Base-by-base conservation (phyloP, 1,139 yeast genomes). In the Suhomyces choctaworum region DNA sequence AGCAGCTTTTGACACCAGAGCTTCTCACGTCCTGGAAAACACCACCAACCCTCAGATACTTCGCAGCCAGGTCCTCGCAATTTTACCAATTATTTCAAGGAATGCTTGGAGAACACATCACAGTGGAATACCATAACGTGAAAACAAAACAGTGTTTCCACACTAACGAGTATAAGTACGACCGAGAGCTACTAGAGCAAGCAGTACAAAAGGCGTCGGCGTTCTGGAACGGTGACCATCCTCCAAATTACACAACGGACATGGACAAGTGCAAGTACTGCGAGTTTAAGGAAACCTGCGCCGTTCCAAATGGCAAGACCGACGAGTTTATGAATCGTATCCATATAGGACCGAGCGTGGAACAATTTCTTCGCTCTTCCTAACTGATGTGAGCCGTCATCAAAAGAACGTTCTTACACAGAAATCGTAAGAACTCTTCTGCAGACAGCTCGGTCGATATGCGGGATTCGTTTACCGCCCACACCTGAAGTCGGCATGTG, bases 211-310 rank as follows among this genome's bases (percentile, higher is more conserved):
- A 54, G 7, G 65, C 80, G 4, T 44, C 73, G 31, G 46, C 51
- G 11, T 75, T 78, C 44, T 81, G 87, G 86, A 61, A 64, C 44
- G 87, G 87, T 0, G 45, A 55, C 15, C 56, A 80, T 26, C 48
- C 50, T 4, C 82, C 86, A 0, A 42, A 43, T 4, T 64, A 62
- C 11, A 68, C 73, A 0, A 37, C 49, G 27, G 58, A 69, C 56
- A 11, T 66, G 43, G 44, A 48, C n/a, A 61, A 55, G 36, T 80
- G 88, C 52, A 62, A 58, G n/a, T 58, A 56, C 36, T 82, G 89
- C 58, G 79, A 73, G 13, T 80, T 73, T 50, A 59, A 60, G 25
- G 35, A 50, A 5, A 52, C 52, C 29, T 70, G 76, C 42, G 34
- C 52, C 3, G 52, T 65, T 9, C 66, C 71, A 3, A 64, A 63